These are phyloP conservation scores for Begonia masoniana DNA, from an alignment of 306 rosid genomes.

Conservation along the genomic window DNA sequence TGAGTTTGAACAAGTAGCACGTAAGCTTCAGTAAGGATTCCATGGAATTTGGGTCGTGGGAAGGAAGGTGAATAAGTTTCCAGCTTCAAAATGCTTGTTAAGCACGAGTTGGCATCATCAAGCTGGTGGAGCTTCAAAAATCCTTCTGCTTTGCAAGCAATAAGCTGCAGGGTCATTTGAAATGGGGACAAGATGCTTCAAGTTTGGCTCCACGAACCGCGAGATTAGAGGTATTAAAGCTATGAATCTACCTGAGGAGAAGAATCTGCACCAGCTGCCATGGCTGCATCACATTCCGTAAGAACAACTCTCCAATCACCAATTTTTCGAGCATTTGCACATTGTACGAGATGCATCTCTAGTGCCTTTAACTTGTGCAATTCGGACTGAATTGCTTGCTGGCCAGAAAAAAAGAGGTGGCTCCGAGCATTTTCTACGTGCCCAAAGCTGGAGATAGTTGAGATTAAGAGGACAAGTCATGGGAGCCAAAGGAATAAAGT, in stretches of 20 bases:
- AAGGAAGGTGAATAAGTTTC: conserved; percentile 40
- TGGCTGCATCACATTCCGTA: conserved; percentile 52
- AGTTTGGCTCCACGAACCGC: background rate
- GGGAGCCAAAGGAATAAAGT: too few relatives aligned
- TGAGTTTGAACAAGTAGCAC: conserved; percentile 53
- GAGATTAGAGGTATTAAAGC: background rate
- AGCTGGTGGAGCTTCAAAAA: conserved; percentile 60
- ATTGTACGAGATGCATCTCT: conserved; percentile 51
- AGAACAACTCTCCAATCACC: conserved; percentile 63
- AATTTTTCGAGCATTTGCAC: conserved; percentile 38
- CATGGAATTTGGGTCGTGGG: conserved; percentile 46
- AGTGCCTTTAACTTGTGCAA: conserved; percentile 43
- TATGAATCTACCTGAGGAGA: conserved; percentile 47
- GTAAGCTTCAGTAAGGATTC: conserved; percentile 69
- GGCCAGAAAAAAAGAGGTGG: conserved; percentile 39
- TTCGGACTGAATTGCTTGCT: conserved; percentile 42
- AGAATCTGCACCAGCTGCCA: conserved; percentile 49
- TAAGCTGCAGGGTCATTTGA: conserved; percentile 27
- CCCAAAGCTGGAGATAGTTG: conserved; percentile 34
- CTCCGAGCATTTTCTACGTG: conserved; percentile 38
- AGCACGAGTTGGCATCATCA: conserved; percentile 54
- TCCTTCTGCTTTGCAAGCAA: conserved; percentile 74
- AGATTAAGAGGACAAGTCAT: too few relatives aligned
- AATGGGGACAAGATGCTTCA: too few relatives aligned
- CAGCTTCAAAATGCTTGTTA: conserved; percentile 39